phyloP scores from a whole-genome alignment of 306 rosid genomes.

The Purshia tridentata region DNA sequence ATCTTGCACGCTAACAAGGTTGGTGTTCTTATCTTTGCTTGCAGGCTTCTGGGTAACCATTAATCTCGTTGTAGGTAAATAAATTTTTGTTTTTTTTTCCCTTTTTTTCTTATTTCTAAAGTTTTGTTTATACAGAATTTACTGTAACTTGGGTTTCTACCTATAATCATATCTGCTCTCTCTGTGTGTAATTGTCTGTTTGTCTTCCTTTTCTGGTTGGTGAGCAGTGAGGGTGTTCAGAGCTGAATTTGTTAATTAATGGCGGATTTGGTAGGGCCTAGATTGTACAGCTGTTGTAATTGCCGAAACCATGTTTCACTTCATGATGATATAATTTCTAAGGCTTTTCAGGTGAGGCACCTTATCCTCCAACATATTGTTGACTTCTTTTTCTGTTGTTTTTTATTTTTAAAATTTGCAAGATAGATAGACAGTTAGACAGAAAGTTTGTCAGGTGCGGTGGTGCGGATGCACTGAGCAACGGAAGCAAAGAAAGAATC shows the following conservation, averaged over 20 bases:
- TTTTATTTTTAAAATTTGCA: background rate
- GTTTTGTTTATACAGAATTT: background rate
- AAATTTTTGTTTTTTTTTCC: slow-evolving; percentile 13
- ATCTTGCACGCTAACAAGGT: slow-evolving; percentile 55
- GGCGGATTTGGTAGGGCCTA: slow-evolving; percentile 88
- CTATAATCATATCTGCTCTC: background rate
- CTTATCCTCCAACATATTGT: background rate
- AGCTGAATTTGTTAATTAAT: slow-evolving; percentile 43
- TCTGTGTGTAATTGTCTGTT: background rate
- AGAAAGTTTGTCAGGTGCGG: too few relatives aligned
- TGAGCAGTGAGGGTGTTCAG: slow-evolving; percentile 36
- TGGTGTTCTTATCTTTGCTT: slow-evolving; percentile 41
- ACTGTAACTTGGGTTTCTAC: too few relatives aligned
- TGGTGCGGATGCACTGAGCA: too few relatives aligned
- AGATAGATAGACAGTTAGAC: too few relatives aligned
- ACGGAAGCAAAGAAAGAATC: too few relatives aligned
- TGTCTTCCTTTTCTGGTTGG: slow-evolving; percentile 11
- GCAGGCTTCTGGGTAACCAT: slow-evolving; percentile 45
- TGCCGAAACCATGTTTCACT: slow-evolving; percentile 91
- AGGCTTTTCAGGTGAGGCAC: slow-evolving; percentile 85
- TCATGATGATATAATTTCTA: slow-evolving; percentile 95
- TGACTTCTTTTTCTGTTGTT: background rate
- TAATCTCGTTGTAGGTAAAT: slow-evolving; percentile 49
- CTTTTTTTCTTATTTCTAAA: background rate
- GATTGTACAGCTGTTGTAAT: slow-evolving; percentile 91